phyloP scores from a whole-genome alignment of 1,284 basidiomycete species.

The Apiotrichum akiyoshidainum region DNA sequence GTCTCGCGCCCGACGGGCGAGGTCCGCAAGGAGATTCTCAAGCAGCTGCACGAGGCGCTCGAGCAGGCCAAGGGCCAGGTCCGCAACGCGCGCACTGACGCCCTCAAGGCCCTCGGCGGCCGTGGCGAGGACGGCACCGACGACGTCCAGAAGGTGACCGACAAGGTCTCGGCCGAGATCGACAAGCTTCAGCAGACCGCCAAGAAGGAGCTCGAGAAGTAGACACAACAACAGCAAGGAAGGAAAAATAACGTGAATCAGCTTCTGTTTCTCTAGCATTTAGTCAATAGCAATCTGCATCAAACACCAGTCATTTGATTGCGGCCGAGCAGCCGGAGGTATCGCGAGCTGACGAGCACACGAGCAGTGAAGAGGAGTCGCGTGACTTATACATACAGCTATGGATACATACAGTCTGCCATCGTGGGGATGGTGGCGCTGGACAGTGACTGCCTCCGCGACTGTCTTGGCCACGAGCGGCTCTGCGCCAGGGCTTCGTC shows the following conservation, averaged over 20 bases:
- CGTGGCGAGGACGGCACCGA: conserved; percentile 38
- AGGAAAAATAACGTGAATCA: background rate
- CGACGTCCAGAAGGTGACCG: conserved; percentile 43
- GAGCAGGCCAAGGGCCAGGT: conserved; percentile 48
- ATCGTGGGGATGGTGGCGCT: background rate
- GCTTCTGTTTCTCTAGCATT: background rate
- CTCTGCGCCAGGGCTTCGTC: background rate
- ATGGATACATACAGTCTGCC: conserved; percentile 1
- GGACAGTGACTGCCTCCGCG: background rate
- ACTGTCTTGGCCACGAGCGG: background rate
- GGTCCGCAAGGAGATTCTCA: conserved; percentile 38
- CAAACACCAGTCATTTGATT: too few species aligned
- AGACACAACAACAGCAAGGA: background rate
- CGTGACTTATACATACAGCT: conserved; percentile 18
- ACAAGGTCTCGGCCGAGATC: conserved; percentile 37
- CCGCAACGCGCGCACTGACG: conserved; percentile 42
- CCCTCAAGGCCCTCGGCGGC: conserved; percentile 43
- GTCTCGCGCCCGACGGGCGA: conserved; percentile 44
- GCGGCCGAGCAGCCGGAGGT: too few species aligned
- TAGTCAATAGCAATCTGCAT: background rate
- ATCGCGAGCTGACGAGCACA: background rate
- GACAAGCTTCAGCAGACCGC: conserved; percentile 39
- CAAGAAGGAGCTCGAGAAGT: conserved; percentile 51
- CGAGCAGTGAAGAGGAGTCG: background rate
- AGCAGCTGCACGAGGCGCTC: conserved; percentile 32